Evolutionary conservation across 1,284 basidiomycete species (phyloP), one percentile per base, ranked within the genome.

Genomic region (Golubevia sp.): DNA sequence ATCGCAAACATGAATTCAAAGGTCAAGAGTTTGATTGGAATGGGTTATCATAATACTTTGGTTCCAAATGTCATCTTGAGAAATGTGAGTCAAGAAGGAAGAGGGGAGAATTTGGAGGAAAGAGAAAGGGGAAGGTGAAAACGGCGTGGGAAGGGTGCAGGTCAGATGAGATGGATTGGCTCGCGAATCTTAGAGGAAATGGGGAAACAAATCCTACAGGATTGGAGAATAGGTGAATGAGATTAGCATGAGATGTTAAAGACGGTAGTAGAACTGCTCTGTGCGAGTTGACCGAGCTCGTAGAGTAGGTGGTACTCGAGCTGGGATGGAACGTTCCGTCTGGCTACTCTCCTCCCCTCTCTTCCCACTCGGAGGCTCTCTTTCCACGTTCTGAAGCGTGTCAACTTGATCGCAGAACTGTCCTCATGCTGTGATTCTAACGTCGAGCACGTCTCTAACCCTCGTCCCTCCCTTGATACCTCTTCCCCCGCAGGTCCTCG

Each of bases 21-120:
- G 6, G 91, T 91, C 85, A 93, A 92, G 87, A 94, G 90, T 79
- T 96, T 94, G 84, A 99, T 98, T 82, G 96, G 96, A 51, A 94
- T 97, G 94, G 96, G 96, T 62, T 98, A 99, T 85, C 92, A 96
- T 82, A 80, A 79, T 71, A 77, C 74, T 13, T 60, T 73, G 20
- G 79, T 82, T 3, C 79, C 79, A 20, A 71, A 71, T 23, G 79
- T 82, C 44, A 80, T 82, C 61, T 67, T 77, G 60, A 71, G 79
- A 55, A 82, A 82, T 59, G 71, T 80, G 25, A 30, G 60, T 62
- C 20, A 15, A 24, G n/a, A n/a, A n/a, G n/a, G n/a, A n/a, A n/a
- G n/a, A n/a, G n/a, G n/a, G n/a, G n/a, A n/a, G n/a, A n/a, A n/a
- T n/a, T n/a, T n/a, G n/a, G n/a, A n/a, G n/a, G n/a, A n/a, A n/a